Conservation (phyloP, 2,329 filamentous ascomycete genomes). For the Colletotrichum liaoningense region DNA sequence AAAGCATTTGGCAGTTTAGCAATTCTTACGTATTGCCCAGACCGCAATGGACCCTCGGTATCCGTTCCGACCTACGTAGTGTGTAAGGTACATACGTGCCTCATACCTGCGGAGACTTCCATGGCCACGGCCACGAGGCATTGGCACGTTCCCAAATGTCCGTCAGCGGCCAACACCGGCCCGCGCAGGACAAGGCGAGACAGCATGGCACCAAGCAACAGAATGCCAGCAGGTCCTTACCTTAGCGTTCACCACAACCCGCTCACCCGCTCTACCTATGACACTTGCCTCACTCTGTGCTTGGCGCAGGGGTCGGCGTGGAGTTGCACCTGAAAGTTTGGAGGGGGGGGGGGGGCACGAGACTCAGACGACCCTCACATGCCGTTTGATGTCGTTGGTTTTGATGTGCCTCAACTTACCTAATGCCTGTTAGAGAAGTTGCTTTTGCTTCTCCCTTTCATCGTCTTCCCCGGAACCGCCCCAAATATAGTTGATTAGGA, state of each 20-base stretch:
- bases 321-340: not conserved
- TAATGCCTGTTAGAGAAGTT: not conserved
- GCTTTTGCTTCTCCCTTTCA: not conserved
- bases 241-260: not conserved
- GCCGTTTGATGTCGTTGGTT: not conserved
- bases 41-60: not conserved
- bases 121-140: conserved; percentile 21
- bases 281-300: conserved; percentile 13
- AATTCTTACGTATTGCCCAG: conserved; percentile 19
- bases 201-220: not conserved
- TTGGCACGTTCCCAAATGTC: conserved; percentile 10
- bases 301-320: not conserved
- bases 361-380: not conserved
- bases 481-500: not conserved
- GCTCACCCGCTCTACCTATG: not conserved
- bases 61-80: no score
- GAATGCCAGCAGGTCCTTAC: not conserved
- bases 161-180: conserved; percentile 1
- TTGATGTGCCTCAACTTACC: not conserved
- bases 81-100: no score
- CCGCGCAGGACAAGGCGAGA: not conserved
- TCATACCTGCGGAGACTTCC: not conserved
- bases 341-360: not conserved
- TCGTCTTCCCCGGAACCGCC: not conserved
- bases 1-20: not conserved